phyloP scores from a whole-genome alignment of 805 yeast genomes.

The Saccharomyces jurei region DNA sequence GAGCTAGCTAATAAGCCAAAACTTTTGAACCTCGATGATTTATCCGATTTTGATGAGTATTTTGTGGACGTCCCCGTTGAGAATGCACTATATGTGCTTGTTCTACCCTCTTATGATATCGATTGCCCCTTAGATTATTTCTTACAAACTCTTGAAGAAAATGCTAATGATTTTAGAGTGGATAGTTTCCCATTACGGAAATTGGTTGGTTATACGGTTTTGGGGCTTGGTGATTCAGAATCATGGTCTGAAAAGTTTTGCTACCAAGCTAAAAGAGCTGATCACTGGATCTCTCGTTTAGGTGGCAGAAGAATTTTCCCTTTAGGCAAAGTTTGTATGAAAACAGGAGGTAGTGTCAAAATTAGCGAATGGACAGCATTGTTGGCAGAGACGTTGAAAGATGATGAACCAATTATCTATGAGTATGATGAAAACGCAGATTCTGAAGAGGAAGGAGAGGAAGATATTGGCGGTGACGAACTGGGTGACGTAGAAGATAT shows the following conservation, averaged over 20 bases:
- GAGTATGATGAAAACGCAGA: constrained; percentile 53
- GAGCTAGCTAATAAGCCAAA: constrained; percentile 38
- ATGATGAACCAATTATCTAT: constrained; percentile 59
- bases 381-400: constrained; percentile 53
- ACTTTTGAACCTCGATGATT: constrained; percentile 65
- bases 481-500: constrained; percentile 83
- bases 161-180: constrained; percentile 75
- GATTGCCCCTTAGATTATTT: constrained; percentile 89
- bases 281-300: constrained; percentile 64
- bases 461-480: constrained; percentile 27
- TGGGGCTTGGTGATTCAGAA: constrained; percentile 84
- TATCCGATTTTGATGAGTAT: constrained; percentile 77
- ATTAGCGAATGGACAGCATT: constrained; percentile 61
- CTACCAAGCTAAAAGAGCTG: constrained; percentile 73
- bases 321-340: constrained; percentile 74
- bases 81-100: constrained; percentile 56
- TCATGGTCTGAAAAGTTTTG: constrained; percentile 81
- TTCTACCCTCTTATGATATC: constrained; percentile 84
- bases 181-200: constrained; percentile 70
- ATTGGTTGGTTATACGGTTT: constrained; percentile 71
- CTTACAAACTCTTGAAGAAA: constrained; percentile 70
- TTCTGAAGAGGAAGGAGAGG: constrained; percentile 40
- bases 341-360: constrained; percentile 51
- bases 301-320: constrained; percentile 87
- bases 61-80: constrained; percentile 56